Base-by-base conservation (phyloP, 768 basidiomycete species). In the Cystobasidium tubakii region DNA sequence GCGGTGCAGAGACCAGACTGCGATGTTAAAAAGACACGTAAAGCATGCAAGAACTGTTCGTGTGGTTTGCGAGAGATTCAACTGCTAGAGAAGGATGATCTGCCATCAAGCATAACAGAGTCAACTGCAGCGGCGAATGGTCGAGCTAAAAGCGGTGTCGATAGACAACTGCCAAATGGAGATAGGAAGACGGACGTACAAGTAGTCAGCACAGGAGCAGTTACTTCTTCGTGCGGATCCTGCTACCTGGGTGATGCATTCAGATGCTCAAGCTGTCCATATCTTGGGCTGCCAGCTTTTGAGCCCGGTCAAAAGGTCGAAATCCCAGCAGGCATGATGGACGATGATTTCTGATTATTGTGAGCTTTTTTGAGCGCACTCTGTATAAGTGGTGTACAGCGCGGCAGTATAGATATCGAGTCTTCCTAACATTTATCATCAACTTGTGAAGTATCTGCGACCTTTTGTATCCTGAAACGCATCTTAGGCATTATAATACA, bases 201-300 rank as follows among this genome's bases (percentile, higher is more conserved):
- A 36, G 75, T 75, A 66, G 77, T 79, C 36, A 74, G 62, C 62
- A 74, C 77, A n/a, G 79, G 77, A 25, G 75, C 66, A 83, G 92
- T 90, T 43, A 97, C 93, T 69, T 95, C 93, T 80, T 92, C 91
- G 80, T 98, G 96, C 83, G 95, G 94, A 19, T 97, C 85, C 83
- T 99, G 96, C 84, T 98, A 91, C 84, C 83, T 98, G 43, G 96
- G 96, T 12, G 96, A 99, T 82, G 96, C 96, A 1, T 99, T 99
- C 83, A 85, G 96, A 79, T 99, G 96, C 82, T 89, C 89, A 27
- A 87, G 92, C 66, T 99, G 96, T 81, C 96, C 96, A 33, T 99
- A 97, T 82, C 84, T 91, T 55, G 95, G 96, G 77, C 86, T 98
- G 33, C 96, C 96, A 57, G 92, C 95, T 15, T 98, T 99, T 84